A percentile compares a stretch with the other conserved stretches of the same genome.
Evolutionary conservation across 2,329 filamentous ascomycete genomes (phyloP).

Genomic region (Nannizziopsis barbatae): DNA sequence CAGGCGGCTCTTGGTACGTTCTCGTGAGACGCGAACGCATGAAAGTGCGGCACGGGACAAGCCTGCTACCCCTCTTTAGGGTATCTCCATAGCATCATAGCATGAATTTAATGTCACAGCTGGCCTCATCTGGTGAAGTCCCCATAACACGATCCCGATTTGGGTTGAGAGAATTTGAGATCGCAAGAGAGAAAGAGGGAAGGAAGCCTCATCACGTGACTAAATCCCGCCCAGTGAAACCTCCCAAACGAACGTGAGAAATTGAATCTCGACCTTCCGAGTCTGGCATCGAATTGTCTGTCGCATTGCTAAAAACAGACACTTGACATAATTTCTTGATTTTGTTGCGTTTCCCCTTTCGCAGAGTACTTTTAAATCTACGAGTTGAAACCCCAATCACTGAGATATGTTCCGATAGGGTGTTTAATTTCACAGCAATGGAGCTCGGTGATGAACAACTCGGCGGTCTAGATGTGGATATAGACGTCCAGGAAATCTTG

Average conservation of each 20-base stretch:
- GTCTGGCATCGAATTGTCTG: not conserved
- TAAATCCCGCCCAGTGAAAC: not conserved
- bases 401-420: not conserved
- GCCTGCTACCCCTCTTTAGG: not conserved
- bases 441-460: constrained; percentile 7
- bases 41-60: constrained; percentile 2
- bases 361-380: not conserved
- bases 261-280: not conserved
- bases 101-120: not conserved
- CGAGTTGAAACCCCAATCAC: constrained; percentile 4
- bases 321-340: not conserved
- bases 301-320: not conserved
- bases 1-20: not conserved
- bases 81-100: not conserved
- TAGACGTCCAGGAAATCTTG: constrained; percentile 48
- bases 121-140: not conserved
- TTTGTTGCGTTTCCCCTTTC: not conserved
- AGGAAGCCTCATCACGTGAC: constrained; percentile 1
- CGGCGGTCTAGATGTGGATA: constrained; percentile 24
- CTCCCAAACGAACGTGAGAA: constrained; percentile 5
- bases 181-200: not conserved
- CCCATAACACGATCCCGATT: too few relatives aligned
- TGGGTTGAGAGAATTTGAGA: not conserved
- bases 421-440: constrained; percentile 5
- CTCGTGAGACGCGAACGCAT: constrained; percentile 8